Conservation (phyloP, 768 basidiomycete genomes). For the Tubosaeta brunneosetosa region DNA sequence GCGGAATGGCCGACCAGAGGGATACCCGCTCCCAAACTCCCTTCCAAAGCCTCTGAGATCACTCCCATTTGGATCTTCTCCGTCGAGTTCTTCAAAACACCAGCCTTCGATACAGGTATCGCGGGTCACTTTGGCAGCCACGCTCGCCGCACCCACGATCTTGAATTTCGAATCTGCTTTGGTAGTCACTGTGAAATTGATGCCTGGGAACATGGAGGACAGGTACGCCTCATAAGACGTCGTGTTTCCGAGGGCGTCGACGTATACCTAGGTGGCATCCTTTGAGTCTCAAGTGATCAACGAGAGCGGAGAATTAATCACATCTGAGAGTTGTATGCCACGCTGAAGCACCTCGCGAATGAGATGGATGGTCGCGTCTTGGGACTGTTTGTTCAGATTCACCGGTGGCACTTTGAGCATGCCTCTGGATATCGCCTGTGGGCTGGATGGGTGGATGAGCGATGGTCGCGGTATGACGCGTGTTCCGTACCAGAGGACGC, state of each 20-base stretch:
- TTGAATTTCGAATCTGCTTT: conserved; percentile 97
- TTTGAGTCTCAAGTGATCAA: background rate
- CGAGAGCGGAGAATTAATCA: conserved; percentile 23
- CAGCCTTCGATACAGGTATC: conserved; percentile 87
- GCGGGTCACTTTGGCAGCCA: conserved; percentile 96
- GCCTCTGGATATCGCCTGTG: conserved; percentile 84
- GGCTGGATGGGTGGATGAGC: conserved; percentile 43
- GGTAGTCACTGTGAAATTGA: conserved; percentile 81
- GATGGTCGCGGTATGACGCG: background rate
- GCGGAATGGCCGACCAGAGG: conserved; percentile 54
- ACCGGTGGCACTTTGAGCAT: conserved; percentile 83
- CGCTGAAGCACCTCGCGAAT: conserved; percentile 80
- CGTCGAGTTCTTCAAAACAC: conserved; percentile 64
- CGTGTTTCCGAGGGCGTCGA: conserved; percentile 90
- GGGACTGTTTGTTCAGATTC: conserved; percentile 84
- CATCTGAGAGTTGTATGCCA: conserved; percentile 78
- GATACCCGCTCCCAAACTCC: conserved; percentile 81
- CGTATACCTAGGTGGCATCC: conserved; percentile 61
- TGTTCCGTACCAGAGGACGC: conserved; percentile 56
- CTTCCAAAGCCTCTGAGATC: conserved; percentile 27
- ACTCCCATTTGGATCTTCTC: conserved; percentile 6
- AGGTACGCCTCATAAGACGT: conserved; percentile 82
- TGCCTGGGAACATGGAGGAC: conserved; percentile 73
- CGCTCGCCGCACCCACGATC: conserved; percentile 94
- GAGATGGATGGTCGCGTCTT: conserved; percentile 85